Percentiles rank a stretch among this genome's conserved stretches.
Conservation (phyloP, 177 flowering plant species). For the Vitis hybrid region DNA sequence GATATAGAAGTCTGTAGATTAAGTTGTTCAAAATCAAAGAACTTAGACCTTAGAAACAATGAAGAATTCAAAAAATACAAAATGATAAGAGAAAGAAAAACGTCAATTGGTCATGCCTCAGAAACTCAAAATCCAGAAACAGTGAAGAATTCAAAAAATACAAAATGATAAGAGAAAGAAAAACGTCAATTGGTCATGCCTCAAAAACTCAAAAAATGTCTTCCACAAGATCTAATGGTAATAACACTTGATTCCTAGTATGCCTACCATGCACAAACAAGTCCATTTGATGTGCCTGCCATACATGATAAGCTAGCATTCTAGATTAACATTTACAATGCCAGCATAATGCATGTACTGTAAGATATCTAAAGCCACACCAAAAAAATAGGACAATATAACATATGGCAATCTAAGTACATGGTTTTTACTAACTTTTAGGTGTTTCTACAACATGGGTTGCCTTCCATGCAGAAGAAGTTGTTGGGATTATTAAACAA, state of each 20-base stretch:
- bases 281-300: background rate
- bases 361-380: slow-evolving; percentile 31
- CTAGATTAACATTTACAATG: slow-evolving; percentile 90
- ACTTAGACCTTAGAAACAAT: too few species aligned
- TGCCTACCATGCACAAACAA: background rate
- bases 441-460: slow-evolving; percentile 89
- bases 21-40: too few species aligned
- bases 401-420: background rate
- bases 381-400: background rate
- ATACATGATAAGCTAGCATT: slow-evolving; percentile 50
- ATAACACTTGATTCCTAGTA: background rate
- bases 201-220: background rate
- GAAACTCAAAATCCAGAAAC: too few species aligned
- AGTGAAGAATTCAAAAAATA: too few species aligned
- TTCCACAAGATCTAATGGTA: slow-evolving; percentile 33
- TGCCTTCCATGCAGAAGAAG: slow-evolving; percentile 69
- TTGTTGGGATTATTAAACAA: slow-evolving; percentile 70
- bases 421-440: slow-evolving; percentile 28
- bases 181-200: too few species aligned
- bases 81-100: too few species aligned
- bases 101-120: too few species aligned
- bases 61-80: too few species aligned
- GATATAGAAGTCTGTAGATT: too few species aligned
- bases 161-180: too few species aligned
- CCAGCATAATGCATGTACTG: slow-evolving; percentile 89